A percentile compares a stretch with the other conserved stretches of the same genome.
Evolutionary conservation across 1,284 basidiomycete species (phyloP).

Genomic region (Pseudomicrostroma phylloplanum): DNA sequence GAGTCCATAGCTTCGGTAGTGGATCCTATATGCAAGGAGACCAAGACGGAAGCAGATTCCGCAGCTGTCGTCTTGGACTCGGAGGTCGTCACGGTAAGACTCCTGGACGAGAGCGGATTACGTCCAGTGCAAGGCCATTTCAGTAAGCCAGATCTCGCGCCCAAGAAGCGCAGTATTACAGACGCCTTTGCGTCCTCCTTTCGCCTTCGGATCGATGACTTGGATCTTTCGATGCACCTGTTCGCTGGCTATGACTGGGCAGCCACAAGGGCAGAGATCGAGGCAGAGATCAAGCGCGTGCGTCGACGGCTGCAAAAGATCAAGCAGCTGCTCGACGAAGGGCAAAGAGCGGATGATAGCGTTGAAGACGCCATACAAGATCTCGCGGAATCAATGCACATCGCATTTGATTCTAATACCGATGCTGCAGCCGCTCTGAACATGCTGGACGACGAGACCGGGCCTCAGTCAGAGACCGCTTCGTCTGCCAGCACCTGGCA

Average conservation of each 20-base stretch:
- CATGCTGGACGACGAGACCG: slow-evolving; percentile 77
- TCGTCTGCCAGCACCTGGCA: slow-evolving; percentile 37
- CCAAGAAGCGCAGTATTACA: slow-evolving; percentile 17
- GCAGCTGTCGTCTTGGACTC: slow-evolving; percentile 60
- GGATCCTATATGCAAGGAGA: slow-evolving; percentile 14
- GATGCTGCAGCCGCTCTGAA: slow-evolving; percentile 62
- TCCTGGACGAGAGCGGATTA: slow-evolving; percentile 61
- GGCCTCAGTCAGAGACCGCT: slow-evolving; percentile 54
- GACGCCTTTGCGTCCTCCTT: slow-evolving; percentile 19
- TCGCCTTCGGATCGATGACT: slow-evolving; percentile 23
- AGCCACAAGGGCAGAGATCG: slow-evolving; percentile 74
- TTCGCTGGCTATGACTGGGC: slow-evolving; percentile 75
- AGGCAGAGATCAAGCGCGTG: slow-evolving; percentile 81
- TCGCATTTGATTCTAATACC: slow-evolving; percentile 28
- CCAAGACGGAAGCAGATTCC: not conserved
- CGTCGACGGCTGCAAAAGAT: slow-evolving; percentile 80
- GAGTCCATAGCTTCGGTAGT: slow-evolving; percentile 33
- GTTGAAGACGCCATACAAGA: slow-evolving; percentile 71
- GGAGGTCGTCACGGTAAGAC: slow-evolving; percentile 76
- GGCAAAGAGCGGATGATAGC: slow-evolving; percentile 76
- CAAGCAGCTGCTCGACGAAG: slow-evolving; percentile 83
- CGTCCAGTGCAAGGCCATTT: slow-evolving; percentile 45
- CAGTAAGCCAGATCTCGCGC: slow-evolving; percentile 22
- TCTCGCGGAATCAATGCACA: slow-evolving; percentile 84
- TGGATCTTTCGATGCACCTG: slow-evolving; percentile 29